Conservation (phyloP, 192 early-diverging fungal species). For the Rhizophagus sp. region DNA sequence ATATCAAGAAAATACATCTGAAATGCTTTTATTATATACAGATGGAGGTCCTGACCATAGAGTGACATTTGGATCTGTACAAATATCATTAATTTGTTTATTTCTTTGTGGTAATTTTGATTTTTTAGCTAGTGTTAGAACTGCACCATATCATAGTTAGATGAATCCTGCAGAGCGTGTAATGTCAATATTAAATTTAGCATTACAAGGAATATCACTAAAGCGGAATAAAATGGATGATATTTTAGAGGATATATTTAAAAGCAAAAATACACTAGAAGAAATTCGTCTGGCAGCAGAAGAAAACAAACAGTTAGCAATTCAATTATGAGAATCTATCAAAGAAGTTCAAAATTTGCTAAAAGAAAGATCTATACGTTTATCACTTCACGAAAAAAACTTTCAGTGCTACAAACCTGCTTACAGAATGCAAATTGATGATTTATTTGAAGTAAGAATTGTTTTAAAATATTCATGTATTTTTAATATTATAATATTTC, state of each 20-base stretch:
- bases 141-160: not conserved
- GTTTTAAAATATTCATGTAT: too few species aligned
- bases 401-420: not conserved
- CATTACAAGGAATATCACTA: not conserved
- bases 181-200: slow-evolving; percentile 9
- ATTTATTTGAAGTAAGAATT: too few species aligned
- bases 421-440: too few species aligned
- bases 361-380: not conserved
- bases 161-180: not conserved
- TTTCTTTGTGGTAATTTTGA: not conserved
- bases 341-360: not conserved
- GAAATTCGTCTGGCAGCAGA: not conserved
- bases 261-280: not conserved
- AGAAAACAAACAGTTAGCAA: not conserved
- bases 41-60: not conserved
- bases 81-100: slow-evolving; percentile 4
- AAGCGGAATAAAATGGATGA: not conserved
- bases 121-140: not conserved
- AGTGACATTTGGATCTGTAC: not conserved
- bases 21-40: slow-evolving; percentile 1
- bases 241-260: not conserved
- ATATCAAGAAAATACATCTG: not conserved
- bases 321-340: not conserved
- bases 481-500: too few species aligned
- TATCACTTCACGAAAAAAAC: not conserved